A percentile compares a stretch with the other conserved stretches of the same genome.
phyloP scores from a whole-genome alignment of 2,329 filamentous ascomycete species.

The Endoconidiophora laricicola region DNA sequence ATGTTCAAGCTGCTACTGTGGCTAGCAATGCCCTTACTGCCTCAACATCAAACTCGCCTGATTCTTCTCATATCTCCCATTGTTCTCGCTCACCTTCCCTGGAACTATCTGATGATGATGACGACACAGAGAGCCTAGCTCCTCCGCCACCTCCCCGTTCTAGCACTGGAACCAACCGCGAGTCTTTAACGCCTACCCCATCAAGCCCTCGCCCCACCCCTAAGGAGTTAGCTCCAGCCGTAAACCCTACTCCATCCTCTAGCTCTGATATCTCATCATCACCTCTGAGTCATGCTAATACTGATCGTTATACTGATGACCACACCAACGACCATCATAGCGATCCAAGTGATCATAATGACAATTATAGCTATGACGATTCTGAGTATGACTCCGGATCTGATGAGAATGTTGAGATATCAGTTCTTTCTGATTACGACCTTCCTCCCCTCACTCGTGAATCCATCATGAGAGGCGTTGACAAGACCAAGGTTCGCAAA shows the following conservation, averaged over 20 bases:
- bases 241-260: neutral
- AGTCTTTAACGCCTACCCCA: conserved; percentile 11
- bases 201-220: neutral
- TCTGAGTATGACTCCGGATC: conserved; percentile 8
- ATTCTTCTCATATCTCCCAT: neutral
- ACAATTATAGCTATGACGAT: conserved; percentile 9
- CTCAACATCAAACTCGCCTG: conserved; percentile 1
- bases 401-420: conserved; percentile 33
- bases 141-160: conserved; percentile 7
- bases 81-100: neutral
- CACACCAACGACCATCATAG: conserved; percentile 1
- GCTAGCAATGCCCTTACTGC: conserved; percentile 3
- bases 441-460: conserved; percentile 75
- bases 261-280: conserved; percentile 3
- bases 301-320: neutral
- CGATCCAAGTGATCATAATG: neutral
- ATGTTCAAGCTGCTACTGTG: conserved; percentile 3
- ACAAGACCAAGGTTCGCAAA: conserved; percentile 42
- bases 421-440: conserved; percentile 44
- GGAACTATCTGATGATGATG: conserved; percentile 27
- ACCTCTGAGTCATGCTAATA: neutral
- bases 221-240: neutral
- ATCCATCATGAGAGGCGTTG: conserved; percentile 78
- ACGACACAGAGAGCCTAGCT: conserved; percentile 2
- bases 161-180: conserved; percentile 7